A percentile compares a stretch with the other conserved stretches of the same genome.
These are phyloP conservation scores for Pelargonium myrrhifolium DNA, from an alignment of 441 rosid species.

Conservation along the genomic window DNA sequence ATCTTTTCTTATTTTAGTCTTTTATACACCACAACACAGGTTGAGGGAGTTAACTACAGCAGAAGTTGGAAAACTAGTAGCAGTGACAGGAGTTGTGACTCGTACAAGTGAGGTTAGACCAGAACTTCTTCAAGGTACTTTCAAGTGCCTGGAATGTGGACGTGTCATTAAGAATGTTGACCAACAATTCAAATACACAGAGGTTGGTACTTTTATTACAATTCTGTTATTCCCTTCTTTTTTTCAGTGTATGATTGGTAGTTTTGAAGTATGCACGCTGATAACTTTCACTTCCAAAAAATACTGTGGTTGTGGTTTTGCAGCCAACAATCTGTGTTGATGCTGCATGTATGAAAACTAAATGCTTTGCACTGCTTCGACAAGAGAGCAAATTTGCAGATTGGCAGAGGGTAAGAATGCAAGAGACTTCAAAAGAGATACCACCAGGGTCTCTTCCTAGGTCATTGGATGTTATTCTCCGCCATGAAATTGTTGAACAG, in stretches of 20 bases:
- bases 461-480: conserved; percentile 90
- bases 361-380: conserved; percentile 72
- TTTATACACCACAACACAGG: conserved; percentile 24
- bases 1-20: not conserved
- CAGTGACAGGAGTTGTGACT: conserved; percentile 89
- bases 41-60: conserved; percentile 75
- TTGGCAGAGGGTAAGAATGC: conserved; percentile 98
- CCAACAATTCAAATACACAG: conserved; percentile 90
- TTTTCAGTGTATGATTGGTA: not conserved
- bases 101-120: conserved; percentile 97
- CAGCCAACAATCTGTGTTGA: conserved; percentile 85
- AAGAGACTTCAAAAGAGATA: conserved; percentile 92
- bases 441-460: conserved; percentile 96
- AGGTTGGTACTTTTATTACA: conserved; percentile 33
- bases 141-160: conserved; percentile 84
- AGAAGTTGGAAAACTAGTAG: conserved; percentile 81
- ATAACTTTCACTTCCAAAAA: not conserved
- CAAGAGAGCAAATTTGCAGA: conserved; percentile 95
- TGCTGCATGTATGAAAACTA: conserved; percentile 56
- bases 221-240: not conserved
- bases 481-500: conserved; percentile 94
- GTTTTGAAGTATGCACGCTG: not conserved
- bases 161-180: conserved; percentile 71
- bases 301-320: conserved; percentile 10
- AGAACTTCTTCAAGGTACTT: conserved; percentile 84